Base-by-base conservation (phyloP, 1,139 yeast species). In the Diutina sp. region DNA sequence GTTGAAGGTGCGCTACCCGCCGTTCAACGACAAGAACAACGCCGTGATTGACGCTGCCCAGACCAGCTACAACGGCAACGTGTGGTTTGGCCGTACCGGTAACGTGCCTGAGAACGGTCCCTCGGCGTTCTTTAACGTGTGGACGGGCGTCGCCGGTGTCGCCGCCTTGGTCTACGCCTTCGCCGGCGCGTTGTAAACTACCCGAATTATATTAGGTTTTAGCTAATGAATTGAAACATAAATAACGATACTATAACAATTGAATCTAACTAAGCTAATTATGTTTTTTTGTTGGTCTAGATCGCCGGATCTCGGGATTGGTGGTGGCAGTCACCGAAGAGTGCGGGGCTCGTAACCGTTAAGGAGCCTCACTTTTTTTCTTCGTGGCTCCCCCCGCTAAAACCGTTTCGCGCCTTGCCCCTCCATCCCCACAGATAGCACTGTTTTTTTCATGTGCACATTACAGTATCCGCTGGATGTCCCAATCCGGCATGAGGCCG, bases 1-100 rank as follows among this genome's bases (percentile, higher is more conserved):
- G 45, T 65, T 85, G 56, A 72, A 76, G 51, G 70, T 79, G 41
- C 80, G 96, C 66, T 89, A 89, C 64, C 87, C 91, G 5, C 96
- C 96, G 18, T 79, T 74, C 63, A 70, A 68, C 6, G 60, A 62
- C 3, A 63, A 67, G 55, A 79, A 82, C 59, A 66, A 66, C 55
- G 59, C 57, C 6, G 62, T 73, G 38, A 57, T 75, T 7, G 62
- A 59, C 18, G 61, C 65, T 11, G 63, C 74, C 6, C 64, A 68
- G 62, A 58, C 62, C 61, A 62, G 69, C 60, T 65, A 68, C 63
- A 64, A 67, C 63, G 69, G 71, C 16, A 64, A 64, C 32, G 70
- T 67, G 46, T 71, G 80, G 77, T 73, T 76, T 58, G 67, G 65
- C 16, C 68, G 74, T 61, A 56, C 60, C 25, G 75, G 74, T 29